A percentile compares a stretch with the other conserved stretches of the same genome.
Conservation (phyloP, 805 yeast genomes). For the Teunomyces atbi region DNA sequence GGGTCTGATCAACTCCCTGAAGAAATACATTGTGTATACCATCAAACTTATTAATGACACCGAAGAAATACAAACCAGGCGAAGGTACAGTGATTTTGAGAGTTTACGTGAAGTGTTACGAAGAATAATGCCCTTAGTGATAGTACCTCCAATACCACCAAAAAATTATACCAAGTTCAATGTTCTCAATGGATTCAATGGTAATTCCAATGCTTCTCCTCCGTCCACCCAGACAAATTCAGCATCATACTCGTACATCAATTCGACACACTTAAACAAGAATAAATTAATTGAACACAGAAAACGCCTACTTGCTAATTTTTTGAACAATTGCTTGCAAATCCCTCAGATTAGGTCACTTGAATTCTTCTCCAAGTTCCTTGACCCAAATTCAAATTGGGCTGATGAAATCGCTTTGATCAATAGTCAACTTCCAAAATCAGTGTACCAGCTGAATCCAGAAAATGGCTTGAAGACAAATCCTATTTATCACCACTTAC, state of each 20-base stretch:
- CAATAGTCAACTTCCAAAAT: constrained; percentile 38
- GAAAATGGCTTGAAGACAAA: constrained; percentile 42
- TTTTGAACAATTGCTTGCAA: constrained; percentile 70
- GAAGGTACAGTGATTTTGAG: constrained; percentile 88
- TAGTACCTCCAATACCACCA: constrained; percentile 90
- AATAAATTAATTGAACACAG: constrained; percentile 38
- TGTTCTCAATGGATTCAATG: constrained; percentile 29
- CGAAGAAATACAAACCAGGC: constrained; percentile 56
- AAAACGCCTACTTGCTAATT: constrained; percentile 64
- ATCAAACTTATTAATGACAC: constrained; percentile 54
- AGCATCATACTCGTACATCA: constrained; percentile 28
- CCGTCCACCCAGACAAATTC: not conserved
- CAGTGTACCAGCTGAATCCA: constrained; percentile 42
- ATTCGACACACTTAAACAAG: constrained; percentile 40
- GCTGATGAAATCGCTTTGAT: constrained; percentile 54
- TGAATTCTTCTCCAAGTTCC: constrained; percentile 67
- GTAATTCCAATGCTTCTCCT: not conserved
- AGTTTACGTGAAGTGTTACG: constrained; percentile 69
- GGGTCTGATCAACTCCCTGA: constrained; percentile 59
- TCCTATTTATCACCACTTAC: constrained; percentile 31
- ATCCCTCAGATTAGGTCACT: constrained; percentile 56
- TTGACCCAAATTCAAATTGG: constrained; percentile 87
- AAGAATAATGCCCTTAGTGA: constrained; percentile 71
- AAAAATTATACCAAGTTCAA: constrained; percentile 39
- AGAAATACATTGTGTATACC: constrained; percentile 74